Evolutionary conservation across 352 stramenopile species (phyloP).

Genomic region (Sclerospora graminicola): DNA sequence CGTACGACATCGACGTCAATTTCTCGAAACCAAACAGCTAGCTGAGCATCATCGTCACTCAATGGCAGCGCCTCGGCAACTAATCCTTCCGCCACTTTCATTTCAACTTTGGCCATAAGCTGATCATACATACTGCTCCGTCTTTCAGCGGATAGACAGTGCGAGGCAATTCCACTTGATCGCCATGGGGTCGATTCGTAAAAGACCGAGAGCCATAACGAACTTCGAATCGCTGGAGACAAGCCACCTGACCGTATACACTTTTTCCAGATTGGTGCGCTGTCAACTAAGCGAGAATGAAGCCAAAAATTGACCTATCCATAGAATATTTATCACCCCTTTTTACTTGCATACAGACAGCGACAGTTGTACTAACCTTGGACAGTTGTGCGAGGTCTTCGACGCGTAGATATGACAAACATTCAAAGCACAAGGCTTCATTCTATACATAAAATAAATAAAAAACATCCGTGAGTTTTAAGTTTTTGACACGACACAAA

Average conservation of each 20-base stretch:
- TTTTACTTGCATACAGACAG: not conserved
- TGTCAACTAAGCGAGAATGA: constrained; percentile 27
- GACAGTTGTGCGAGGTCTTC: constrained; percentile 35
- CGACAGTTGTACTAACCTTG: constrained; percentile 15
- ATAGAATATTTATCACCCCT: not conserved
- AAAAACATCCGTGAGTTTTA: not conserved
- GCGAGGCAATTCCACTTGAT: constrained; percentile 22
- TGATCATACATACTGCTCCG: constrained; percentile 51
- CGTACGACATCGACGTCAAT: constrained; percentile 76
- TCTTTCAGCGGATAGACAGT: constrained; percentile 35
- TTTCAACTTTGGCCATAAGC: constrained; percentile 46
- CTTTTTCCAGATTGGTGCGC: constrained; percentile 63
- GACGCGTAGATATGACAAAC: constrained; percentile 29
- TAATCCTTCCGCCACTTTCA: constrained; percentile 19
- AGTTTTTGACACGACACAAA: not conserved
- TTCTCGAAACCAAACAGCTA: constrained; percentile 62
- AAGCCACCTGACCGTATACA: constrained; percentile 50
- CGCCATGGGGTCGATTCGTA: constrained; percentile 51
- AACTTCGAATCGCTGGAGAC: constrained; percentile 29
- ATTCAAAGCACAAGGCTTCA: constrained; percentile 26
- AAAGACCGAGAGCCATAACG: constrained; percentile 55
- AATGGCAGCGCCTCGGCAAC: constrained; percentile 9
- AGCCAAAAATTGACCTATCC: constrained; percentile 28
- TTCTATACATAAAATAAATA: constrained; percentile 12
- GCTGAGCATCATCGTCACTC: constrained; percentile 38